These are phyloP conservation scores for Chaetomium strumarium DNA, from an alignment of 2,329 filamentous ascomycete genomes.

Conservation along the genomic window DNA sequence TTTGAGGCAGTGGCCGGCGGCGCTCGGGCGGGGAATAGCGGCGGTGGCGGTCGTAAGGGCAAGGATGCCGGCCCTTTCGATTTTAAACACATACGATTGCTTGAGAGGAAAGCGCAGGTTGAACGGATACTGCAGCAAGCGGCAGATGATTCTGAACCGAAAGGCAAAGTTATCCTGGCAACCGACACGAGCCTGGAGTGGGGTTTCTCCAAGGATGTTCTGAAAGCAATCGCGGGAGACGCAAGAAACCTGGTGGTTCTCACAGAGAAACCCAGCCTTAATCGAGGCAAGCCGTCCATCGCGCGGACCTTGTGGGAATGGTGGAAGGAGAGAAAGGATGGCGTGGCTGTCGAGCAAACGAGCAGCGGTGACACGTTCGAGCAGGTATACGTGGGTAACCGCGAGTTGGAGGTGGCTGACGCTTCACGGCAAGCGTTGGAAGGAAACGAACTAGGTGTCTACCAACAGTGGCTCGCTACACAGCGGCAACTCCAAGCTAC, in stretches of 20 bases:
- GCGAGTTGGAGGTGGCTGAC: constrained; percentile 55
- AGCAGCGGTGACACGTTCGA: constrained; percentile 54
- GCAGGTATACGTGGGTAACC: constrained; percentile 59
- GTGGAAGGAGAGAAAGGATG: constrained; percentile 65
- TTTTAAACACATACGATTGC: constrained; percentile 74
- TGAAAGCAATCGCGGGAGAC: constrained; percentile 69
- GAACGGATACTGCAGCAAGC: constrained; percentile 56
- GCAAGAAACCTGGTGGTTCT: constrained; percentile 78
- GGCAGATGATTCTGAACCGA: constrained; percentile 36
- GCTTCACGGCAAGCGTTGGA: constrained; percentile 61
- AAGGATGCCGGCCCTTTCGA: constrained; percentile 73
- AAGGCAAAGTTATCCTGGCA: constrained; percentile 75
- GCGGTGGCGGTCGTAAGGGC: constrained; percentile 41
- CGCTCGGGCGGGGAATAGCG: constrained; percentile 39
- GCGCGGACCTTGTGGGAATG: constrained; percentile 74
- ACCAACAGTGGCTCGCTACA: constrained; percentile 88
- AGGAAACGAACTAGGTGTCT: constrained; percentile 69
- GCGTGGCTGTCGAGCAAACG: constrained; percentile 52
- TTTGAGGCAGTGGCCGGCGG: constrained; percentile 67
- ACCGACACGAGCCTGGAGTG: constrained; percentile 88
- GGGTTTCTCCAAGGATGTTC: constrained; percentile 82
- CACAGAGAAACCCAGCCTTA: constrained; percentile 62
- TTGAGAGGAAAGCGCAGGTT: constrained; percentile 78
- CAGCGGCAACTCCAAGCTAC: constrained; percentile 83
- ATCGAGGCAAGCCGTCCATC: constrained; percentile 49